Conservation (phyloP, 768 basidiomycete genomes). For the Cystobasidium tubakii region DNA sequence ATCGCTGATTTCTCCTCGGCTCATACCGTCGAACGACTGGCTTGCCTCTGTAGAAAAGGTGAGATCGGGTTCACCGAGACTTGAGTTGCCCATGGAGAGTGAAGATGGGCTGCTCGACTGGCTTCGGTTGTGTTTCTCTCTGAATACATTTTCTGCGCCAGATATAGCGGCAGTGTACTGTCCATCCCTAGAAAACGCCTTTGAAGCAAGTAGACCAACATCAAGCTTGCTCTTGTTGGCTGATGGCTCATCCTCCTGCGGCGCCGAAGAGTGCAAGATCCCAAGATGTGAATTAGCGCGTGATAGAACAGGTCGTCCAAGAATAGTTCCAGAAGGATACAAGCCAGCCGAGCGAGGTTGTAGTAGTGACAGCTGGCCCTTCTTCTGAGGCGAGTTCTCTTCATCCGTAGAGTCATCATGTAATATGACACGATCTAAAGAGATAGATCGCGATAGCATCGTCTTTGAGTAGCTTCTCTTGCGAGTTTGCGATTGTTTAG, state of each 20-base stretch:
- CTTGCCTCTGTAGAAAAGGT: not conserved
- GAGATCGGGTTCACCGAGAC: conserved; percentile 2
- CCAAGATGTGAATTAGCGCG: not conserved
- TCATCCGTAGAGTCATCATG: not conserved
- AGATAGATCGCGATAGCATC: not conserved
- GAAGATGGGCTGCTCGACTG: not conserved
- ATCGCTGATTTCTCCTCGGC: not conserved
- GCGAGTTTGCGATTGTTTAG: not conserved
- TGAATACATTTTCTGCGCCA: too few relatives aligned
- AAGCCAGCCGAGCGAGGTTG: not conserved
- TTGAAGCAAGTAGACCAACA: too few relatives aligned
- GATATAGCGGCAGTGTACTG: too few relatives aligned
- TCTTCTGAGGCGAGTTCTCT: not conserved
- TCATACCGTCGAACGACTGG: conserved; percentile 1
- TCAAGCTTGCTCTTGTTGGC: not conserved
- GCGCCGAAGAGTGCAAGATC: not conserved
- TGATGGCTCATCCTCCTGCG: not conserved
- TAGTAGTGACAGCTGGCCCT: not conserved
- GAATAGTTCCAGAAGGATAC: not conserved
- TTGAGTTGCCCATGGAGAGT: not conserved
- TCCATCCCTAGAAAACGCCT: too few relatives aligned
- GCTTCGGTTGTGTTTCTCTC: too few relatives aligned
- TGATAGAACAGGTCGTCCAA: not conserved
- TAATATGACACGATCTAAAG: not conserved
- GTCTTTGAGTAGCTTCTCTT: not conserved